Evolutionary conservation across 2,329 filamentous ascomycete species (phyloP).

Genomic region (Alternaria hordeiaustralica): DNA sequence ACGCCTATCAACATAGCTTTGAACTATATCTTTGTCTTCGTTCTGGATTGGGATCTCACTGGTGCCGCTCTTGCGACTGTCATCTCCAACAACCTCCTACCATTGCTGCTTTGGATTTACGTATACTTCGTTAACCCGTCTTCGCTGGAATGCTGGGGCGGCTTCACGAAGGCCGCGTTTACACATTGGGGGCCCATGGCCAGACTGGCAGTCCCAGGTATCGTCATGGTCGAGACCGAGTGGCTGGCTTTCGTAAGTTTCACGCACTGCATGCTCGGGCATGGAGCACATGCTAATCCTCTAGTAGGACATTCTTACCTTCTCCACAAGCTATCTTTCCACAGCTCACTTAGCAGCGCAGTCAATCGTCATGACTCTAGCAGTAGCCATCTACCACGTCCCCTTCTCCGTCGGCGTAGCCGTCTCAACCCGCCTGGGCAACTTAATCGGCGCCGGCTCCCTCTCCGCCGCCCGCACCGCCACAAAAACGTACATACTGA

Average conservation of each 20-base stretch:
- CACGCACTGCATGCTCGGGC: background rate
- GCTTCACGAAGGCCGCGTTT: constrained; percentile 71
- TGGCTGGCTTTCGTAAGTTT: constrained; percentile 41
- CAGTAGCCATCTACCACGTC: constrained; percentile 49
- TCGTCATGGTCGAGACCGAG: constrained; percentile 87
- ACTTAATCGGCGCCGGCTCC: constrained; percentile 48
- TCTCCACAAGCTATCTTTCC: constrained; percentile 79
- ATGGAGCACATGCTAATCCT: background rate
- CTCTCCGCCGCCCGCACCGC: constrained; percentile 43
- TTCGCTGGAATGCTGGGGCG: constrained; percentile 68
- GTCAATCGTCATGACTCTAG: constrained; percentile 43
- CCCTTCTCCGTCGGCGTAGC: constrained; percentile 50
- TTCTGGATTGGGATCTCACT: constrained; percentile 54
- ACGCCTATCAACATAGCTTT: constrained; percentile 58
- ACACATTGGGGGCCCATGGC: constrained; percentile 85
- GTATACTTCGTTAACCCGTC: constrained; percentile 49
- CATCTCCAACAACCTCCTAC: constrained; percentile 58
- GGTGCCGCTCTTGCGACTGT: constrained; percentile 61
- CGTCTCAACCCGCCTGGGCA: constrained; percentile 49
- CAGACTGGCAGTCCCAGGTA: constrained; percentile 83
- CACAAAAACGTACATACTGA: constrained; percentile 39
- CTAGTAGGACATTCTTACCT: constrained; percentile 58
- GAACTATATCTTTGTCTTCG: constrained; percentile 58
- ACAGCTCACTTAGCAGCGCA: constrained; percentile 86
- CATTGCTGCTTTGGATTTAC: constrained; percentile 57